phyloP scores from a whole-genome alignment of 2,329 filamentous ascomycete species.

The Penicillium nordicum region DNA sequence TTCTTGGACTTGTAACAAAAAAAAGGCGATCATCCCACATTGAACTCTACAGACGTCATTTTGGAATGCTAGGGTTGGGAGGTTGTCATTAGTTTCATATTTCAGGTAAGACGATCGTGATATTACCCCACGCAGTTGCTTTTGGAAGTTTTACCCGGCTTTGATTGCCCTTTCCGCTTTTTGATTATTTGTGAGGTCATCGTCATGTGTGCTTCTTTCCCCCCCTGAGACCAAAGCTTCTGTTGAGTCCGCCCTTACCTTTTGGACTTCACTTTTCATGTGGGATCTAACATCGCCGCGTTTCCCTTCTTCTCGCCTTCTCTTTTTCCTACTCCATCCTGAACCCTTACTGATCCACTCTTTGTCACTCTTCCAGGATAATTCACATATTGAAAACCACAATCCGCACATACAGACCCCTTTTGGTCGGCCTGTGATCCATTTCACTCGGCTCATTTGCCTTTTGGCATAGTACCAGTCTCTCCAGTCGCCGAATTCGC shows the following conservation, averaged over 20 bases:
- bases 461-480: constrained; percentile 25
- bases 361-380: constrained; percentile 17
- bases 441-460: constrained; percentile 26
- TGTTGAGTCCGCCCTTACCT: constrained; percentile 13
- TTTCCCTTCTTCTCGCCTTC: neutral
- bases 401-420: constrained; percentile 23
- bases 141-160: neutral
- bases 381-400: constrained; percentile 20
- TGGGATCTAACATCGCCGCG: constrained; percentile 3
- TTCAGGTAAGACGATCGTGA: constrained; percentile 22
- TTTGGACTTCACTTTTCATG: constrained; percentile 13
- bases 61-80: constrained; percentile 25
- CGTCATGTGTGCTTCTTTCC: constrained; percentile 6
- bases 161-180: neutral
- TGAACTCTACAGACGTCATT: constrained; percentile 25
- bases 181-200: constrained; percentile 2
- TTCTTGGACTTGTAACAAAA: constrained; percentile 19
- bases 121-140: neutral
- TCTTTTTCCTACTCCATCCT: constrained; percentile 2
- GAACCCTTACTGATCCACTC: constrained; percentile 19
- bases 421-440: constrained; percentile 29
- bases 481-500: constrained; percentile 23
- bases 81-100: constrained; percentile 20
- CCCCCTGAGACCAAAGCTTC: constrained; percentile 14
- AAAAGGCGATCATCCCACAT: constrained; percentile 21